Conservation (phyloP, 768 basidiomycete genomes). For the Leccinum incarnatum region DNA sequence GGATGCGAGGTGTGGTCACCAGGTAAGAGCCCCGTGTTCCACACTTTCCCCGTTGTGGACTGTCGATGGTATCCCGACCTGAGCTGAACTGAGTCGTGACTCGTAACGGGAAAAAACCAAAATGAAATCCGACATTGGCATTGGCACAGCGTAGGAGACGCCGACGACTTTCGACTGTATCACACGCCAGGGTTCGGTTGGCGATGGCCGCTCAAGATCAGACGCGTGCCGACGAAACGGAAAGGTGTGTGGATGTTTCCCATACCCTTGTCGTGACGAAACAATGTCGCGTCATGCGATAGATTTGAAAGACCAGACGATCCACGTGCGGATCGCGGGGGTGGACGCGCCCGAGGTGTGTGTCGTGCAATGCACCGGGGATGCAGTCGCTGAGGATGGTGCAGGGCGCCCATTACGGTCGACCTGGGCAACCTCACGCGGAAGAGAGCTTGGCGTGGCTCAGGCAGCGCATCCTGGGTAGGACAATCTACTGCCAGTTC, state of each 20-base stretch:
- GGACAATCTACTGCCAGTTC: conserved; percentile 67
- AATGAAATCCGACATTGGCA: background rate
- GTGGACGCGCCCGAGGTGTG: conserved; percentile 90
- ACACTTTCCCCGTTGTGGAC: background rate
- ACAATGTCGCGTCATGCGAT: background rate
- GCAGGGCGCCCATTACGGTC: conserved; percentile 83
- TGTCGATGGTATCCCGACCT: background rate
- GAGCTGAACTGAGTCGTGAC: background rate
- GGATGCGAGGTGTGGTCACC: conserved; percentile 81
- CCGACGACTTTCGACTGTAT: conserved; percentile 81
- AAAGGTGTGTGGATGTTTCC: conserved; percentile 46
- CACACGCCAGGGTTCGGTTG: conserved; percentile 82
- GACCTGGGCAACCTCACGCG: conserved; percentile 69
- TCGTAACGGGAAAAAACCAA: background rate
- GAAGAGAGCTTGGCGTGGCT: conserved; percentile 78
- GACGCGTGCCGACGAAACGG: conserved; percentile 52
- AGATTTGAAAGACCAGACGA: conserved; percentile 79
- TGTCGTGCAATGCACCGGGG: background rate
- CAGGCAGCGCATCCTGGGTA: conserved; percentile 51
- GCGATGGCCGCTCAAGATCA: conserved; percentile 69
- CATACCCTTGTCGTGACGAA: background rate
- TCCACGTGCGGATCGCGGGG: conserved; percentile 86
- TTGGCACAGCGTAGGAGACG: conserved; percentile 68
- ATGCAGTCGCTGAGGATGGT: background rate
- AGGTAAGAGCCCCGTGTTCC: conserved; percentile 45